Percentiles rank a stretch among this genome's conserved stretches.
Conservation (phyloP, 345 rosid species). For the Tarenaya hassleriana region DNA sequence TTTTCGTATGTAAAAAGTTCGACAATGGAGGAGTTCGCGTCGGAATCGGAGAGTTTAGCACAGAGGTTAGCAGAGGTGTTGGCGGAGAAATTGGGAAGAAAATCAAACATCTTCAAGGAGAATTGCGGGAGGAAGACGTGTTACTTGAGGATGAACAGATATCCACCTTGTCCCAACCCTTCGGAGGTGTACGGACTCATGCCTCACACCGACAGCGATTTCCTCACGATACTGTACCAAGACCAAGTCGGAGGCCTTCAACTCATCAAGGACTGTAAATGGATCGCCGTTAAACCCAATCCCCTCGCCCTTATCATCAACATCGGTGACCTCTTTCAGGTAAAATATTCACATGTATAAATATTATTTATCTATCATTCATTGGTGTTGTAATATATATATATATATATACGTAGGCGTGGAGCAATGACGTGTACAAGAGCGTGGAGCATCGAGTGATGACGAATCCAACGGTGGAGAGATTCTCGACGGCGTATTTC, state of each 20-base stretch:
- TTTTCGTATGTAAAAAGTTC: too few species aligned
- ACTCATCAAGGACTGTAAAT: slow-evolving; percentile 62
- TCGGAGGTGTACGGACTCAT: slow-evolving; percentile 54
- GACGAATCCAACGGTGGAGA: slow-evolving; percentile 58
- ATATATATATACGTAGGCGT: slow-evolving; percentile 45
- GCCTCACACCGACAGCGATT: slow-evolving; percentile 97
- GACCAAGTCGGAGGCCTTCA: slow-evolving; percentile 93
- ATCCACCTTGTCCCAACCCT: slow-evolving; percentile 70
- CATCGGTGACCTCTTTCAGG: slow-evolving; percentile 95
- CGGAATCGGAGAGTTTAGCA: slow-evolving; percentile 54
- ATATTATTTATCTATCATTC: too few species aligned
- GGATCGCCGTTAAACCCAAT: slow-evolving; percentile 86
- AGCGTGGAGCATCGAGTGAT: slow-evolving; percentile 81
- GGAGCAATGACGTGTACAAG: slow-evolving; percentile 88
- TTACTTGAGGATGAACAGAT: slow-evolving; percentile 76
- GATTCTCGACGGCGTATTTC: slow-evolving; percentile 90
- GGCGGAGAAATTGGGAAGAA: slow-evolving; percentile 52
- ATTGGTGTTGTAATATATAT: slow-evolving; percentile 19
- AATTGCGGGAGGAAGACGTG: slow-evolving; percentile 70
- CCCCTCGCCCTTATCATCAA: slow-evolving; percentile 74
- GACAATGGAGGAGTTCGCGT: slow-evolving; percentile 58
- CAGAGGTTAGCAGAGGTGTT: slow-evolving; percentile 52
- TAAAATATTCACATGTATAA: slow-evolving; percentile 13
- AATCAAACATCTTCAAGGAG: slow-evolving; percentile 50
- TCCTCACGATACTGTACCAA: slow-evolving; percentile 81